Conservation (phyloP, 805 yeast species). For the Lachancea cidri region DNA sequence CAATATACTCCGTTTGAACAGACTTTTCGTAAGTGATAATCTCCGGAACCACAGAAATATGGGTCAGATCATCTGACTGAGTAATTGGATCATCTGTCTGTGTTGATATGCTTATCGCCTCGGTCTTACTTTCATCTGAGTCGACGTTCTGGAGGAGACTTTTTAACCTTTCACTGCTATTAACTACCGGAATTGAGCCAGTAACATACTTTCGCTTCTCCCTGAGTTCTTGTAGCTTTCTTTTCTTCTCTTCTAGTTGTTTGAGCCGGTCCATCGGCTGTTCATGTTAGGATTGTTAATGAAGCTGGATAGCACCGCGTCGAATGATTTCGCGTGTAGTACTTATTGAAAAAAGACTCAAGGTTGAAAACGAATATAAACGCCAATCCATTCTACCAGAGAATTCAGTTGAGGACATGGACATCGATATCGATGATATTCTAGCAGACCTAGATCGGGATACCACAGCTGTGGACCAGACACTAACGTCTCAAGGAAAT, state of each 20-base stretch:
- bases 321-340: not conserved
- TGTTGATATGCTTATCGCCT: conserved; percentile 15
- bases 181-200: conserved; percentile 2
- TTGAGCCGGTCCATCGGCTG: conserved; percentile 30
- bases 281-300: not conserved
- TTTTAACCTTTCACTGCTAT: not conserved
- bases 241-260: conserved; percentile 49
- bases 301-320: not conserved
- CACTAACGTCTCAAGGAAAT: conserved; percentile 17
- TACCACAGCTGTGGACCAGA: conserved; percentile 31
- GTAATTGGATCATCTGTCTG: conserved; percentile 19
- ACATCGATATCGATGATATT: conserved; percentile 65
- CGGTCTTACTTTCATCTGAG: not conserved
- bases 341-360: not conserved
- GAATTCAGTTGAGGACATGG: conserved; percentile 14
- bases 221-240: conserved; percentile 47
- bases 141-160: not conserved
- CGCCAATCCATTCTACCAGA: conserved; percentile 4
- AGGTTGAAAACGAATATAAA: no score
- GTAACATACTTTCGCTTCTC: conserved; percentile 38
- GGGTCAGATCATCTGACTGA: not conserved
- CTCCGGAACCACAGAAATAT: conserved; percentile 1
- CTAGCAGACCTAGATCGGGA: conserved; percentile 57
- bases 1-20: conserved; percentile 18
- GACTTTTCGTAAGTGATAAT: conserved; percentile 22